These are phyloP conservation scores for Crithidia expoeki DNA, from an alignment of 208 protist genomes.

Conservation along the genomic window DNA sequence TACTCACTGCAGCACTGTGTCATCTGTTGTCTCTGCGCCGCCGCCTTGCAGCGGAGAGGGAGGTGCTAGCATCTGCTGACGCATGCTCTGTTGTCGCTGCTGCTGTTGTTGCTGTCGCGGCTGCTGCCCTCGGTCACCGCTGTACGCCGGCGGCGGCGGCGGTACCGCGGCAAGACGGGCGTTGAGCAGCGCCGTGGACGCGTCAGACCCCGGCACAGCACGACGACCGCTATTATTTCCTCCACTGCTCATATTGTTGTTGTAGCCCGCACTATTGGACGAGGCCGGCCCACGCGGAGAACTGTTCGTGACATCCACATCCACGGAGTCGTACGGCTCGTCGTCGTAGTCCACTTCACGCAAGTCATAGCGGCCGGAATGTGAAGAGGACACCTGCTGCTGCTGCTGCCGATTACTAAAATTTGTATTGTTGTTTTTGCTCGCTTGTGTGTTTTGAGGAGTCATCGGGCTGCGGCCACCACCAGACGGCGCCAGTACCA, in stretches of 20 bases:
- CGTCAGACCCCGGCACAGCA: conserved; percentile 15
- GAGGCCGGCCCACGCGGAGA: neutral
- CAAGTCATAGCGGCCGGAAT: conserved; percentile 32
- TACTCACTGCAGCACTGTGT: conserved; percentile 31
- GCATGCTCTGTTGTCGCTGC: neutral
- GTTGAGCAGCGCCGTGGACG: conserved; percentile 33
- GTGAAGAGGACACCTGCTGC: conserved; percentile 2
- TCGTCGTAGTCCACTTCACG: conserved; percentile 44
- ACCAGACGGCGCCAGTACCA: neutral
- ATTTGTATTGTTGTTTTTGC: neutral
- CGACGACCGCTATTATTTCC: neutral
- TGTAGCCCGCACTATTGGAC: conserved; percentile 2
- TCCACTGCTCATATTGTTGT: conserved; percentile 2
- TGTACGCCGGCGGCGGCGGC: conserved; percentile 30
- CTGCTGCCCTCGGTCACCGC: conserved; percentile 11
- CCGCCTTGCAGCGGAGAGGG: conserved; percentile 37
- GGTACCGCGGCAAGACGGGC: conserved; percentile 22
- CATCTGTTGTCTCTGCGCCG: conserved; percentile 40
- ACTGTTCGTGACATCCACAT: conserved; percentile 11
- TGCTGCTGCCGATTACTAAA: neutral
- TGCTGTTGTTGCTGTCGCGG: neutral
- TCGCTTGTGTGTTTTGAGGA: neutral
- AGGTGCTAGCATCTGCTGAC: conserved; percentile 39
- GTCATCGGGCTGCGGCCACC: conserved; percentile 8
- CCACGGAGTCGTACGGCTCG: conserved; percentile 8